Evolutionary conservation across 306 rosid species (phyloP).

Genomic region (Corylus heterophylla): DNA sequence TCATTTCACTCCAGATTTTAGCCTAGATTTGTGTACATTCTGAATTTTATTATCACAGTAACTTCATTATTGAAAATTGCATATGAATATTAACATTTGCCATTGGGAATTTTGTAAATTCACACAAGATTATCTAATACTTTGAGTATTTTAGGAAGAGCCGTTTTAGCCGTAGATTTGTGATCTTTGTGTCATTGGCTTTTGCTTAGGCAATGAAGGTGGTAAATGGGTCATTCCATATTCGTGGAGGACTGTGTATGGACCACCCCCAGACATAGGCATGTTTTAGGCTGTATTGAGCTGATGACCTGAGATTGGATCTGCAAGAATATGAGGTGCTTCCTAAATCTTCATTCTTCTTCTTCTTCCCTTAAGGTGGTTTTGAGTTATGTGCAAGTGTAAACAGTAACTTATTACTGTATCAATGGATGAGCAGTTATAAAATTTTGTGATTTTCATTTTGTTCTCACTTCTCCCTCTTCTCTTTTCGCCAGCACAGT

Average conservation of each 20-base stretch:
- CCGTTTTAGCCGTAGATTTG: background rate
- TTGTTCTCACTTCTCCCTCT: background rate
- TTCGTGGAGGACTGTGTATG: constrained; percentile 83
- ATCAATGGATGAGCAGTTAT: background rate
- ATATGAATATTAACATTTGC: background rate
- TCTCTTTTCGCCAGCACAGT: no score
- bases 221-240: constrained; percentile 66
- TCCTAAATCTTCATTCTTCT: background rate
- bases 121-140: no score
- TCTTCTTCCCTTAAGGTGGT: background rate
- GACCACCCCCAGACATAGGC: constrained; percentile 80
- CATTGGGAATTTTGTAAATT: background rate
- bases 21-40: background rate
- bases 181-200: constrained; percentile 17
- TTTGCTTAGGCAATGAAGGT: constrained; percentile 48
- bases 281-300: constrained; percentile 55
- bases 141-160: no score
- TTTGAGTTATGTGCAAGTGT: background rate
- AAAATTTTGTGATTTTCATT: background rate
- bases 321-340: background rate
- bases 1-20: background rate
- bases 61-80: background rate
- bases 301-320: background rate
- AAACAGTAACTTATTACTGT: background rate
- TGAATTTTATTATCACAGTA: background rate